A percentile compares a stretch with the other conserved stretches of the same genome.
Evolutionary conservation across 1,139 yeast genomes (phyloP).

Genomic region (Suhomyces ambrosiae): DNA sequence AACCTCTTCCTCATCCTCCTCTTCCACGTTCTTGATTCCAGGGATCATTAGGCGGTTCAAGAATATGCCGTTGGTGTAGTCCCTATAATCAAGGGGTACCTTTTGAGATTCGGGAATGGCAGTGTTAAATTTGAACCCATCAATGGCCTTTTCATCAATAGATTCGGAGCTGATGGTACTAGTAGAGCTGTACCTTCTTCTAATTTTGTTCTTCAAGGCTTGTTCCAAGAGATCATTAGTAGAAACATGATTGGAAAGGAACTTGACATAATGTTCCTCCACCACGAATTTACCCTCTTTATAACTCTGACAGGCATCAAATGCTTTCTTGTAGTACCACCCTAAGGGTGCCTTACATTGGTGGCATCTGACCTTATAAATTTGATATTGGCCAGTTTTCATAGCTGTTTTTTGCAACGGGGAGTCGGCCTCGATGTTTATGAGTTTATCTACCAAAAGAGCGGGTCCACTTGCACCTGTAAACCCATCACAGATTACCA

Average conservation of each 20-base stretch:
- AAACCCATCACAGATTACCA: constrained; percentile 53
- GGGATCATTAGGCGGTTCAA: constrained; percentile 21
- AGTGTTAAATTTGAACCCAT: constrained; percentile 9
- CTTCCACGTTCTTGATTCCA: constrained; percentile 25
- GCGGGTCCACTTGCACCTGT: constrained; percentile 57
- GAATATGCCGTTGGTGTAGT: constrained; percentile 20
- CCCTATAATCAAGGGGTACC: constrained; percentile 16
- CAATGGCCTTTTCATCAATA: constrained; percentile 10
- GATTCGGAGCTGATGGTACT: constrained; percentile 16
- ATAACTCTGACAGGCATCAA: constrained; percentile 56
- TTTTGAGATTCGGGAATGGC: constrained; percentile 4
- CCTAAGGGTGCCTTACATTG: constrained; percentile 68
- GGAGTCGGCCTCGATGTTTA: constrained; percentile 42
- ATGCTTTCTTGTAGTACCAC: constrained; percentile 75
- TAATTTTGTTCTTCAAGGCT: constrained; percentile 31
- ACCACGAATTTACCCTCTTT: constrained; percentile 81
- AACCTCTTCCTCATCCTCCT: constrained; percentile 32
- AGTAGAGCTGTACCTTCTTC: constrained; percentile 24
- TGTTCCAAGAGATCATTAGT: constrained; percentile 28
- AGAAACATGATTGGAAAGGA: constrained; percentile 19
- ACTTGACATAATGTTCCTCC: constrained; percentile 44
- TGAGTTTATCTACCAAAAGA: constrained; percentile 49
- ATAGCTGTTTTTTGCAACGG: constrained; percentile 45
- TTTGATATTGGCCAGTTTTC: constrained; percentile 72
- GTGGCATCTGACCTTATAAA: constrained; percentile 64